Evolutionary conservation across 2,329 filamentous ascomycete species (phyloP), one percentile per base, ranked within the genome.

Genomic region (Cadophora gregata): DNA sequence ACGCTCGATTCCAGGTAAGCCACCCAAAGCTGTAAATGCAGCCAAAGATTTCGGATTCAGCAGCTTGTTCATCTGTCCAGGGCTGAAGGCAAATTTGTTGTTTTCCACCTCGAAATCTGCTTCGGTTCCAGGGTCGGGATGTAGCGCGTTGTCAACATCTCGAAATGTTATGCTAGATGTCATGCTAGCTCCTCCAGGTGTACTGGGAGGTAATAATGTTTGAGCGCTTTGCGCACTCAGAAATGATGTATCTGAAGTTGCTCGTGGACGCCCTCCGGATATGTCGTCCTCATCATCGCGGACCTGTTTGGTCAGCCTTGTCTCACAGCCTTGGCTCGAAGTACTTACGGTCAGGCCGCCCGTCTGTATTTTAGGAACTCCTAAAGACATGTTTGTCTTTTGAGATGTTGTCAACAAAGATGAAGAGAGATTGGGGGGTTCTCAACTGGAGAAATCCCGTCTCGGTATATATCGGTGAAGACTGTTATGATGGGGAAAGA

Each of bases 1-100:
- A 74, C 88, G 92, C 74, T 92, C 91, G n/a, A 96, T 77, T 1
- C 92, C 92, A 7, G 80, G 80, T 4, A 95, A 76, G 59, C 92
- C 92, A 62, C 92, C 92, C 1, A 96, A 78, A 10, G 90, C 90
- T 72, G 90, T 87, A 69, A 94, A 93, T 3, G 91, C 92, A 33
- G 86, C 82, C 67, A 92, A 81, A 72, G 85, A 93, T 79, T 96
- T 96, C 0, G 92, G 92, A 70, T 94, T 93, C 59, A 93, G 81
- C 6, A 95, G 80, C 79, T 95, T 95, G 69, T 87, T 88, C 73
- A 93, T 80, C 72, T 92, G 90, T 24, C 91, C 92, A 12, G 90
- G 89, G 0, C 88, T 86, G 74, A 89, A 93, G 10, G 90, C 91
- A 73, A 93, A 93, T 56, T 84, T 87, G 77, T 91, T 93, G 73